Evolutionary conservation across 371 early-diverging fungal genomes (phyloP).

Genomic region (Mucor circinelloides): DNA sequence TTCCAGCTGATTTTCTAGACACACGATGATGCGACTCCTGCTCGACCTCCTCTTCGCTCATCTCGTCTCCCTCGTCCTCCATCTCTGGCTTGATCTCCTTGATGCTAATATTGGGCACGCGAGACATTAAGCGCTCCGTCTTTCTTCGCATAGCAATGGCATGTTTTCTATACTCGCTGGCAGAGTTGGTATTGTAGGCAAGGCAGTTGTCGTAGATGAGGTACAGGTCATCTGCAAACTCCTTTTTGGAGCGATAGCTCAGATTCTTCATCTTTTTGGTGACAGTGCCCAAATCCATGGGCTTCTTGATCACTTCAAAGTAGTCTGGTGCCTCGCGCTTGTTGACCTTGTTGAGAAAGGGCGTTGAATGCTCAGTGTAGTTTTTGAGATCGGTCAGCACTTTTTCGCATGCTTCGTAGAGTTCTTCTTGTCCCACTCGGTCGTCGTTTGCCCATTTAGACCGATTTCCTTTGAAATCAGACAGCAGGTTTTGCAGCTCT

Average conservation of each 20-base stretch:
- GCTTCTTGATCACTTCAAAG: constrained; percentile 89
- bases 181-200: constrained; percentile 75
- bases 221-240: constrained; percentile 79
- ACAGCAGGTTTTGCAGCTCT: constrained; percentile 76
- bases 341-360: constrained; percentile 91
- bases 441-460: constrained; percentile 94
- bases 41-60: constrained; percentile 52
- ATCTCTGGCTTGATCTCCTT: constrained; percentile 62
- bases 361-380: constrained; percentile 79
- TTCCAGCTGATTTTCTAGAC: constrained; percentile 36
- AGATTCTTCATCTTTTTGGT: constrained; percentile 76
- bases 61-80: constrained; percentile 54
- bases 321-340: constrained; percentile 97
- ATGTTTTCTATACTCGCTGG: constrained; percentile 82
- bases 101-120: constrained; percentile 83
- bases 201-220: constrained; percentile 88
- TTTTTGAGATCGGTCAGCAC: constrained; percentile 82
- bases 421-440: constrained; percentile 87
- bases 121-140: constrained; percentile 70
- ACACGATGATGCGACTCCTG: constrained; percentile 31
- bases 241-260: constrained; percentile 75
- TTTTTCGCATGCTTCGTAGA: constrained; percentile 89
- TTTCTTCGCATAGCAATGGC: constrained; percentile 83
- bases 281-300: constrained; percentile 94
- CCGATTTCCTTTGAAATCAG: constrained; percentile 83